Percentiles rank a stretch among this genome's conserved stretches.
Conservation (phyloP, 345 rosid species). For the Odontarrhena argentea region DNA sequence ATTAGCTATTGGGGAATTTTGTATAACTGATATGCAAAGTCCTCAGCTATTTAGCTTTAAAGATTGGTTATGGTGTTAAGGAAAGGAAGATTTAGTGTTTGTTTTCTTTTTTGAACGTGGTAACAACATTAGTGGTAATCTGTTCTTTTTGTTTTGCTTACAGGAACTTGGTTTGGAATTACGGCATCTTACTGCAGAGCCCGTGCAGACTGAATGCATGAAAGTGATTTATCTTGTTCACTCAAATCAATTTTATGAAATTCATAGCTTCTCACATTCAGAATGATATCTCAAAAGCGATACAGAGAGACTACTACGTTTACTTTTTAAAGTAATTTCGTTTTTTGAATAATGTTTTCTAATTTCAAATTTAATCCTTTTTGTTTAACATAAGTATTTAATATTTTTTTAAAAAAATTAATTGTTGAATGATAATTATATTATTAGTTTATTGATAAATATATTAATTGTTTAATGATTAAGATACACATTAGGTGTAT, state of each 20-base stretch:
- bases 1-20: neutral
- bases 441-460: too few species aligned
- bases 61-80: slow-evolving; percentile 5
- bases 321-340: slow-evolving; percentile 45
- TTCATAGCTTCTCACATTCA: slow-evolving; percentile 69
- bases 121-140: slow-evolving; percentile 8
- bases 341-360: too few species aligned
- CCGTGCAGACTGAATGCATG: slow-evolving; percentile 78
- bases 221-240: slow-evolving; percentile 88
- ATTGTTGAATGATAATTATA: too few species aligned
- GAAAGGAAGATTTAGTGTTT: slow-evolving; percentile 7
- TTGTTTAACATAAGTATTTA: too few species aligned
- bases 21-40: neutral
- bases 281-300: slow-evolving; percentile 70
- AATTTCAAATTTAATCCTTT: too few species aligned
- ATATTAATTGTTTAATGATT: too few species aligned
- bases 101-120: neutral
- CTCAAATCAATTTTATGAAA: slow-evolving; percentile 68
- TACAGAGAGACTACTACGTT: slow-evolving; percentile 80
- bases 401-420: too few species aligned
- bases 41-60: neutral
- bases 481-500: too few species aligned
- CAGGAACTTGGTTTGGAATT: slow-evolving; percentile 91
- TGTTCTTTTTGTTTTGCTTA: slow-evolving; percentile 9
- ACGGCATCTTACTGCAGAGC: slow-evolving; percentile 75